Evolutionary conservation across 1,284 basidiomycete species (phyloP), one percentile per base, ranked within the genome.

Genomic region (Cutaneotrichosporon sp.): DNA sequence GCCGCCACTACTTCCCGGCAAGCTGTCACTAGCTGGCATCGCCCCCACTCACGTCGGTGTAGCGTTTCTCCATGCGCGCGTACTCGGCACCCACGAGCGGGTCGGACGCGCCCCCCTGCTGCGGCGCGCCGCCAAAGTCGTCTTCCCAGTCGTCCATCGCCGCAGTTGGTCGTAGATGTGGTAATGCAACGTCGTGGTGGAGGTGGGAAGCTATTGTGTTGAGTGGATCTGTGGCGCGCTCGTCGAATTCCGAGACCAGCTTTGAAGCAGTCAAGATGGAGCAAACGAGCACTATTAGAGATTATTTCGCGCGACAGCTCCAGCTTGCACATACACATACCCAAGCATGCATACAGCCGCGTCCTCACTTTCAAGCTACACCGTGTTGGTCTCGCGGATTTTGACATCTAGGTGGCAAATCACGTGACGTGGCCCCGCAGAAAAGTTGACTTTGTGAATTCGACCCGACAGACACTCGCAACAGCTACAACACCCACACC

Each of bases 1-100:
- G 34, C 34, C 15, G 9, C 15, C 15, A 15, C 8, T 21, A 15
- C 9, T 39, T 39, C 9, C 20, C 18, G 20, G 20, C 20, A 41
- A 38, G 26, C 18, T 13, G 20, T 7, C 21, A n/a, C n/a, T n/a
- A n/a, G n/a, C n/a, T n/a, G n/a, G n/a, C n/a, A n/a, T n/a, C 26
- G 12, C 9, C 10, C 20, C 15, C 10, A 66, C 72, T 52, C 51
- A 76, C 74, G 54, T 77, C 74, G 2, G 62, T 65, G 59, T 74
- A 76, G 37, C 63, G 61, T 21, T 65, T 70, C 35, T 68, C 50
- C 8, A 77, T 41, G 15, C 68, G 56, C 8, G 60, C 57, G 56
- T 70, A 77, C 47, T 76, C 73, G n/a, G 59, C 60, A 15, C 70
- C 60, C 1, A 72, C 70, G 15, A 74, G 55, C 0, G 72, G 69